Evolutionary conservation across 1,139 yeast genomes (phyloP), one percentile per base, ranked within the genome.

Genomic region (Candida tunisiensis): DNA sequence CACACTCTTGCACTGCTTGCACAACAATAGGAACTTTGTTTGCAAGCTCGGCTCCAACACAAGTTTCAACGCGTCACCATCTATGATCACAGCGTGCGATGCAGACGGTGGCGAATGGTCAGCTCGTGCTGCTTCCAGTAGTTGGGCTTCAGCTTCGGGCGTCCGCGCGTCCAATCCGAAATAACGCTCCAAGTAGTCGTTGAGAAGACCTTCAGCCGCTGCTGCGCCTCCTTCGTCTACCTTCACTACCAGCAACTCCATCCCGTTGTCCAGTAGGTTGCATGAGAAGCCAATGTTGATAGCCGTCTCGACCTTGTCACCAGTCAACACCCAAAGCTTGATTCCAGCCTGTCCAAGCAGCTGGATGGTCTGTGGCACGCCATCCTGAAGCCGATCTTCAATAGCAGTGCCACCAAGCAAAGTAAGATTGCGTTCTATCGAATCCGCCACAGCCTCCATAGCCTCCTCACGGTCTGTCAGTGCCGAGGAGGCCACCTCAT

Each of bases 271-370:
- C 36, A 88, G 62, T 37, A 88, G 59, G 44, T 88, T 88, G 62
- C 96, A 88, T 8, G 95, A 82, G 48, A 82, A 88, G 4, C 98
- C 98, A 58, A 88, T 88, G 47, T 88, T 88, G 46, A 88, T 88
- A 7, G 98, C 98, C 18, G 98, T 88, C 55, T 88, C 98, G 26
- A 88, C 91, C 55, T 85, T 79, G 53, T 88, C 98, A 52, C 98
- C 98, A 11, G 98, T 88, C 31, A 88, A 62, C 21, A 88, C 96
- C 98, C 98, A 88, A 30, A 88, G 60, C 51, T 88, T 88, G 39
- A 88, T 78, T 44, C 98, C 98, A 6, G 95, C 96, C 39, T 74
- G 68, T 8, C 77, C 80, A 31, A 88, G 63, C 25, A 78, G 55
- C 8, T 83, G 75, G 51, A 88, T 88, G 4, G 96, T 69, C 40